Evolutionary conservation across 257 asterid genomes (phyloP).

Genomic region (Echium plantagineum): DNA sequence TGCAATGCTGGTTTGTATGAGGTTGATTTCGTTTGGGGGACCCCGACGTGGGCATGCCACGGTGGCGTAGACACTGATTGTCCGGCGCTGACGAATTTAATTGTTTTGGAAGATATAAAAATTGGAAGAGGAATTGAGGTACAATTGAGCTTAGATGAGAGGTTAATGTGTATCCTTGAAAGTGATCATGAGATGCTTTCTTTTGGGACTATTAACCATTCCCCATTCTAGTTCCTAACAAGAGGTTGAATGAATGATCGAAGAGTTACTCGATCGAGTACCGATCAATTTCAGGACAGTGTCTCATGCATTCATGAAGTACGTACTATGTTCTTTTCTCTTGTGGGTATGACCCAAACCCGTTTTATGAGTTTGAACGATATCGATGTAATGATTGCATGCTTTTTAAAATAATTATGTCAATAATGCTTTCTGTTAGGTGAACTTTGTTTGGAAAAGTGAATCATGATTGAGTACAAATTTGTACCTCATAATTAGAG

Average conservation of each 20-base stretch:
- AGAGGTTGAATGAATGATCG: too few relatives aligned
- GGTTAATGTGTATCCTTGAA: constrained; percentile 1
- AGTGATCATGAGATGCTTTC: constrained; percentile 4
- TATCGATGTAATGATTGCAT: too few relatives aligned
- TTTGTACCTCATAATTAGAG: too few relatives aligned
- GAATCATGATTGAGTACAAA: too few relatives aligned
- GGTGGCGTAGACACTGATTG: not conserved
- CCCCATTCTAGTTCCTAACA: not conserved
- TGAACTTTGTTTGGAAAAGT: not conserved
- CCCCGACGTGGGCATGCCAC: not conserved
- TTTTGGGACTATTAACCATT: constrained; percentile 3
- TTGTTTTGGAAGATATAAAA: constrained; percentile 5
- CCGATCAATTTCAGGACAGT: too few relatives aligned
- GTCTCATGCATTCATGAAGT: too few relatives aligned
- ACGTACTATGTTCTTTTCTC: too few relatives aligned
- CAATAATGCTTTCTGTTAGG: not conserved
- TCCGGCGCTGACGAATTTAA: not conserved
- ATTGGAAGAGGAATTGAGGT: constrained; percentile 3
- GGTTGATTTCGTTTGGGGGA: constrained; percentile 10
- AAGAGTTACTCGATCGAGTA: too few relatives aligned
- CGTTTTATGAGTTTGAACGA: too few relatives aligned
- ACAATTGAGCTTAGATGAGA: too few relatives aligned
- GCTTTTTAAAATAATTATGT: too few relatives aligned
- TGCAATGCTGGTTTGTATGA: constrained; percentile 1
- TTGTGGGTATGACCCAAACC: too few relatives aligned